Evolutionary conservation across 208 protist genomes (phyloP), one percentile per base, ranked within the genome.

Genomic region (Leishmania gerbilli): DNA sequence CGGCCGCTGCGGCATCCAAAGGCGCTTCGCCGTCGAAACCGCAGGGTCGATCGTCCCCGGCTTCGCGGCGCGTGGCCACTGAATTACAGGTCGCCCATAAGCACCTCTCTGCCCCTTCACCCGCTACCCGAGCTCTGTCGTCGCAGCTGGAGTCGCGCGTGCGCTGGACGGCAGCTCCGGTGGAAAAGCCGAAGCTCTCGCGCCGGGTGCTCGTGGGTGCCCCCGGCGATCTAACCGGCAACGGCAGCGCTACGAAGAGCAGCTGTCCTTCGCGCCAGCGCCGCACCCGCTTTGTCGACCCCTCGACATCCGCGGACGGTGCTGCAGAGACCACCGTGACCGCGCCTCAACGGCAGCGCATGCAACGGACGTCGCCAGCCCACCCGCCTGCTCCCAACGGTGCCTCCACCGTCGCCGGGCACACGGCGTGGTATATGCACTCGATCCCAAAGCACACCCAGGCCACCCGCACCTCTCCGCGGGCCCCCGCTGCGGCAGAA

Each of bases 401-500:
- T 60, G n/a, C 72, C 74, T 1, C n/a, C 71, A 40, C 71, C 47
- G 31, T 37, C 8, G 56, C 69, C 49, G 75, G 60, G 47, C 69
- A 80, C 71, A 49, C 81, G 1, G 31, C 76, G 45, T 65, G 55
- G 11, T 56, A 65, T 55, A 56, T 49, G 24, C 56, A 65, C 56
- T 42, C 81, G 34, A 80, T 77, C 34, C 81, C 68, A 58, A 24
- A 45, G 6, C 47, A 78, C 58, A 40, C 15, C 58, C 15, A 71
- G 21, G 47, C 68, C 0, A 58, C 24, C 9, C 71, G n/a, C 60
- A 80, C 76, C 17, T 76, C 81, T n/a, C 81, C 77, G 51, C 76
- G 76, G 15, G 51, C 40, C 1, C 37, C 81, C 1, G 51, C 67
- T 15, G 5, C 58, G 45, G 56, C 62, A 45, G 77, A 78, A 6